Conservation (phyloP, 2,329 filamentous ascomycete species). For the Madurella mycetomatis region DNA sequence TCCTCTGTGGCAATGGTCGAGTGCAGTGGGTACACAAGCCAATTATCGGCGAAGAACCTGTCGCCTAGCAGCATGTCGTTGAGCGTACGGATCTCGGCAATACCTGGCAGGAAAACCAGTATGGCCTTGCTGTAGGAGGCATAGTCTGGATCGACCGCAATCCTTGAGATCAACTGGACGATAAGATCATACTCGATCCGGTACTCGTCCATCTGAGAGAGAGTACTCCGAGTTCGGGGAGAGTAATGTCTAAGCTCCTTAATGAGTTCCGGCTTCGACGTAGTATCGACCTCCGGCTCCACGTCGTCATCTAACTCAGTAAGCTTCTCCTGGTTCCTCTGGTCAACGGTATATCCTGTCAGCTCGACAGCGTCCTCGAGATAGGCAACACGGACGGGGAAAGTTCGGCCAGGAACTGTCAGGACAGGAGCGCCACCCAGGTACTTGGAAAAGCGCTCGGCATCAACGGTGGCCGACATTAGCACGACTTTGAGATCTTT, state of each 20-base stretch:
- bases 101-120: slow-evolving; percentile 89
- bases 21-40: slow-evolving; percentile 86
- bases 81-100: slow-evolving; percentile 83
- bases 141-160: slow-evolving; percentile 66
- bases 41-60: slow-evolving; percentile 67
- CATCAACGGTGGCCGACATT: slow-evolving; percentile 97
- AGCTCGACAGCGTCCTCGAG: slow-evolving; percentile 90
- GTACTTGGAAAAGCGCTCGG: slow-evolving; percentile 85
- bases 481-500: slow-evolving; percentile 86
- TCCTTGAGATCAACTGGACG: slow-evolving; percentile 68
- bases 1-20: slow-evolving; percentile 95
- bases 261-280: slow-evolving; percentile 53
- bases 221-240: slow-evolving; percentile 65
- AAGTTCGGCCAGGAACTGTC: slow-evolving; percentile 88
- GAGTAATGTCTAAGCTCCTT: slow-evolving; percentile 71
- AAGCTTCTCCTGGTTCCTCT: slow-evolving; percentile 49
- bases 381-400: slow-evolving; percentile 82
- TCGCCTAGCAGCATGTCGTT: slow-evolving; percentile 82
- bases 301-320: slow-evolving; percentile 61
- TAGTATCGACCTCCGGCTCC: slow-evolving; percentile 48
- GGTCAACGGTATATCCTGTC: slow-evolving; percentile 65
- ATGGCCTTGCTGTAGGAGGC: slow-evolving; percentile 79
- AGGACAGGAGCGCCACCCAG: slow-evolving; percentile 80
- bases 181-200: slow-evolving; percentile 87
- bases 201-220: slow-evolving; percentile 82